phyloP scores from a whole-genome alignment of 768 basidiomycete genomes.

The Termitomyces sp. region DNA sequence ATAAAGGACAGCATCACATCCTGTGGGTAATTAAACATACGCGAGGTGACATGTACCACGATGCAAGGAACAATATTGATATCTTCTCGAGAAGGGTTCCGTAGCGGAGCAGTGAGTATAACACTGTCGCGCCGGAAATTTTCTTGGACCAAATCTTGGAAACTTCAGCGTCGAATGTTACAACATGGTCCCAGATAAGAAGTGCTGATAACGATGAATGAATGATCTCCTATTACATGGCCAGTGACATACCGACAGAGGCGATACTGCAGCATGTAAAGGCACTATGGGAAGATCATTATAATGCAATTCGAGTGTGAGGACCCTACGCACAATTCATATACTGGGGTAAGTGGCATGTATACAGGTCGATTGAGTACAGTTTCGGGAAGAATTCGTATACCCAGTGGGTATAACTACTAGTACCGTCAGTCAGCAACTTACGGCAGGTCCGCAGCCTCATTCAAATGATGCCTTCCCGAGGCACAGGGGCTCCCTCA shows the following conservation, averaged over 20 bases:
- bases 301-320: background rate
- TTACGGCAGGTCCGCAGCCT: background rate
- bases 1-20: background rate
- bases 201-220: conserved; percentile 15
- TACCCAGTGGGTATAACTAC: background rate
- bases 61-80: conserved; percentile 23
- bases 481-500: background rate
- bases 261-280: conserved; percentile 27
- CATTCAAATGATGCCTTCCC: too few species aligned
- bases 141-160: conserved; percentile 22
- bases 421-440: background rate
- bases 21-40: conserved; percentile 12
- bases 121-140: conserved; percentile 19
- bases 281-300: conserved; percentile 13
- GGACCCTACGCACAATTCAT: conserved; percentile 3
- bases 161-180: conserved; percentile 22
- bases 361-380: background rate
- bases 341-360: conserved; percentile 7
- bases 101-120: conserved; percentile 23
- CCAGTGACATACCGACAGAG: conserved; percentile 17
- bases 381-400: background rate
- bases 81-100: conserved; percentile 25
- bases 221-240: background rate
- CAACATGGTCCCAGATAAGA: conserved; percentile 24
- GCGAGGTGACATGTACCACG: conserved; percentile 24